These are phyloP conservation scores for Penicillium manginii DNA, from an alignment of 495 filamentous ascomycete genomes.

Conservation along the genomic window DNA sequence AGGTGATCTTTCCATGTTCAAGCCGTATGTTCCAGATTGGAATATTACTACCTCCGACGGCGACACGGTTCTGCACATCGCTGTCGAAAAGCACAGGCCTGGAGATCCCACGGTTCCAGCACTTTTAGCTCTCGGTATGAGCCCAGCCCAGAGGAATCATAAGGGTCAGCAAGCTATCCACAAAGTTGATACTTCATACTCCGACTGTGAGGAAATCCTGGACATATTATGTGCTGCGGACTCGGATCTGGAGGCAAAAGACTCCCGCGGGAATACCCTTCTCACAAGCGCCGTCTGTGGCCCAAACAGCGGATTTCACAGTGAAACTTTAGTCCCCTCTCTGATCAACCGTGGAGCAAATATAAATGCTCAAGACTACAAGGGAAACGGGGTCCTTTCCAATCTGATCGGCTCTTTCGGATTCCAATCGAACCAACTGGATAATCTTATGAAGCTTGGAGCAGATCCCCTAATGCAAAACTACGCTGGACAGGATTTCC, in stretches of 20 bases:
- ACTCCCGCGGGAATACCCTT: conserved; percentile 24
- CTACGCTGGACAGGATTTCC: conserved; percentile 20
- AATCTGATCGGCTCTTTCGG: conserved; percentile 10
- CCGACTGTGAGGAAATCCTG: neutral
- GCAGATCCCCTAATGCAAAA: conserved; percentile 19
- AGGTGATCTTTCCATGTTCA: conserved; percentile 15
- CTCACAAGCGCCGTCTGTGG: conserved; percentile 14
- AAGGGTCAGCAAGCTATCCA: too few species aligned
- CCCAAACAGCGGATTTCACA: conserved; percentile 9
- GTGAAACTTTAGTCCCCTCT: conserved; percentile 11
- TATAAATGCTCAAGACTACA: conserved; percentile 26
- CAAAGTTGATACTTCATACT: too few species aligned
- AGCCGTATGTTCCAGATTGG: conserved; percentile 21
- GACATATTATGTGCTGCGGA: conserved; percentile 23
- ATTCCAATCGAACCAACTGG: conserved; percentile 1
- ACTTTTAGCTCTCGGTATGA: conserved; percentile 14
- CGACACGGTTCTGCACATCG: conserved; percentile 29
- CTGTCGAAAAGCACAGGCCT: neutral
- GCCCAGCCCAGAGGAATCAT: too few species aligned
- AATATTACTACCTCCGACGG: conserved; percentile 14
- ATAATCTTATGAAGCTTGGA: conserved; percentile 15
- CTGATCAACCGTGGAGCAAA: conserved; percentile 21
- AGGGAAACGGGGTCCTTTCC: conserved; percentile 24
- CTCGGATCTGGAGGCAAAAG: conserved; percentile 24
- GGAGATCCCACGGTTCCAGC: conserved; percentile 12